These are phyloP conservation scores for Zostera marina DNA, from an alignment of 116 monocot species.

Conservation along the genomic window DNA sequence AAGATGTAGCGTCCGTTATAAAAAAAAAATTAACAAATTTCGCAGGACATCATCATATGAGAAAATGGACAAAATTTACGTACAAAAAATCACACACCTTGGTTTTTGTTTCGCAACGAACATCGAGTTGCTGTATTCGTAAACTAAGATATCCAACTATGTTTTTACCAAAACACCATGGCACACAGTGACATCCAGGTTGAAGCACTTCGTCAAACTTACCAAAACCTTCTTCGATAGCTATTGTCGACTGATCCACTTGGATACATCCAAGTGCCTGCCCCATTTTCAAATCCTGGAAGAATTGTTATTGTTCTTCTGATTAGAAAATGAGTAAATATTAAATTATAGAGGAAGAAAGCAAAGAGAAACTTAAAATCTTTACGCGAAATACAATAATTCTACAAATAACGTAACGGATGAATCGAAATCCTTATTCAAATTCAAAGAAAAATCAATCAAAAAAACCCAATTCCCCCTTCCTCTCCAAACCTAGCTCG, in stretches of 20 bases:
- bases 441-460: too few relatives aligned
- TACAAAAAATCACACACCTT: conserved; percentile 7
- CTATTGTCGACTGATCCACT: conserved; percentile 31
- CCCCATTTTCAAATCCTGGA: conserved; percentile 1
- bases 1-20: neutral
- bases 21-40: neutral
- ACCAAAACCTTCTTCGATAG: conserved; percentile 26
- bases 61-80: too few relatives aligned
- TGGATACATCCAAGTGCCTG: conserved; percentile 13
- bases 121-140: conserved; percentile 30
- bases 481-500: too few relatives aligned
- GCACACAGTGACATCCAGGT: conserved; percentile 27
- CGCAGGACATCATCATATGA: neutral
- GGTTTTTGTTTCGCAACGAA: conserved; percentile 29
- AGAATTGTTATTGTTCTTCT: too few relatives aligned
- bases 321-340: too few relatives aligned
- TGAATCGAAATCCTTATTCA: too few relatives aligned
- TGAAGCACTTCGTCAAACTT: conserved; percentile 18
- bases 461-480: too few relatives aligned
- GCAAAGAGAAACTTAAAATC: too few relatives aligned
- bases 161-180: conserved; percentile 20
- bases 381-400: too few relatives aligned
- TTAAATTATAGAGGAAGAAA: too few relatives aligned
- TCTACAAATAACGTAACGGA: too few relatives aligned
- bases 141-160: conserved; percentile 27